Conservation (phyloP, 208 protist species). For the Acanthamoeba polyphaga region DNA sequence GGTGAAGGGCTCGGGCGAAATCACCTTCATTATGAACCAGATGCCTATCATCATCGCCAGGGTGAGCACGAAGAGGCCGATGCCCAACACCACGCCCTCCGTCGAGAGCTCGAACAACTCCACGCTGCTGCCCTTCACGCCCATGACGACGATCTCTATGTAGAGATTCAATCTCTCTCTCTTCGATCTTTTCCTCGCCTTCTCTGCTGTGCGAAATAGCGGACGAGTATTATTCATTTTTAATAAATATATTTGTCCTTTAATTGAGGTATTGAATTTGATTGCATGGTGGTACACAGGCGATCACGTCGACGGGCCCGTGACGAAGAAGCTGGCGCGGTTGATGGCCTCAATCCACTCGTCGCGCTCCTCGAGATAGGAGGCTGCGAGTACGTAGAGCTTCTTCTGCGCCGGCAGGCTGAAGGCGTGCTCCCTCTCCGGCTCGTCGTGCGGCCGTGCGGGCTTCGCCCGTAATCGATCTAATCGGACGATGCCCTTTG, state of each 20-base stretch:
- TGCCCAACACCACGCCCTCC: slow-evolving; percentile 28
- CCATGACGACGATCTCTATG: background rate
- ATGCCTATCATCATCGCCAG: slow-evolving; percentile 40
- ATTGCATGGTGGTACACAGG: too few species aligned
- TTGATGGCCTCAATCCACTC: background rate
- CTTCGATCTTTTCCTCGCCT: background rate
- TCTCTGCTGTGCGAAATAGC: background rate
- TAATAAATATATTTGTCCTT: too few species aligned
- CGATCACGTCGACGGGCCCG: background rate
- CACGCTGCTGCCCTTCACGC: slow-evolving; percentile 20
- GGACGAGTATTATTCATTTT: too few species aligned
- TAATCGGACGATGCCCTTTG: slow-evolving; percentile 4
- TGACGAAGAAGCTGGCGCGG: background rate
- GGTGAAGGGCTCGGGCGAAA: slow-evolving; percentile 15
- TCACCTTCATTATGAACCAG: slow-evolving; percentile 57
- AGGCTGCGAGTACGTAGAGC: slow-evolving; percentile 1
- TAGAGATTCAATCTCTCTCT: background rate
- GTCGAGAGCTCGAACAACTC: slow-evolving; percentile 5
- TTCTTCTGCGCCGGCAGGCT: slow-evolving; percentile 2
- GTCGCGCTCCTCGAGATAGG: slow-evolving; percentile 15
- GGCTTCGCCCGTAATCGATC: background rate
- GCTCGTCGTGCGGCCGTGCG: background rate
- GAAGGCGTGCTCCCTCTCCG: slow-evolving; percentile 14
- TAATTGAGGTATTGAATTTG: background rate
- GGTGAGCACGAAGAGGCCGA: slow-evolving; percentile 14